These are phyloP conservation scores for Fagopyrum homotropicum DNA, from an alignment of 148 eudicot genomes.

Conservation along the genomic window DNA sequence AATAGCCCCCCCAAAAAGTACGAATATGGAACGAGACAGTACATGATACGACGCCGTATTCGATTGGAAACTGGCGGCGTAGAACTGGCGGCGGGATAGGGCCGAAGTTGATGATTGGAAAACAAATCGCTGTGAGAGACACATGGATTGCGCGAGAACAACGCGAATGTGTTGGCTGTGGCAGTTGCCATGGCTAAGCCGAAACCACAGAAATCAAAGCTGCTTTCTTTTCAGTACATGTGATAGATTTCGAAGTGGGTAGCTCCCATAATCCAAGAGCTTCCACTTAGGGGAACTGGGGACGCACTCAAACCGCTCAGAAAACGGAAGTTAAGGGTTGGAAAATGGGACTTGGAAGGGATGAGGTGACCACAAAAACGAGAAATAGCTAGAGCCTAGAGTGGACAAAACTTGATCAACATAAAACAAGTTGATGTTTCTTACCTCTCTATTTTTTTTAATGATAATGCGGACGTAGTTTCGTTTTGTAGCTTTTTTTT, in stretches of 20 bases:
- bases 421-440: too few relatives aligned
- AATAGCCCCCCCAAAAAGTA: not conserved
- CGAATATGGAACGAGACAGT: not conserved
- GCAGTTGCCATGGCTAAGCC: conserved; percentile 8
- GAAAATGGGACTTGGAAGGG: not conserved
- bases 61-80: conserved; percentile 11
- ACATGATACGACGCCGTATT: conserved; percentile 29
- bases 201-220: conserved; percentile 3
- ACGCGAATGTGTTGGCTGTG: conserved; percentile 9
- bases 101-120: conserved; percentile 14
- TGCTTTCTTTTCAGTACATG: not conserved
- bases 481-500: too few relatives aligned
- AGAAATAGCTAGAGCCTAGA: not conserved
- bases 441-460: too few relatives aligned
- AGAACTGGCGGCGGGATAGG: conserved; percentile 16
- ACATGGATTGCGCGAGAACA: not conserved
- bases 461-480: too few relatives aligned
- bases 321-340: not conserved
- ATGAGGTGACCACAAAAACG: not conserved
- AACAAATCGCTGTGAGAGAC: conserved; percentile 25
- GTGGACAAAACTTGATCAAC: not conserved
- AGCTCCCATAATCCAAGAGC: not conserved
- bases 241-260: not conserved
- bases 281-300: not conserved
- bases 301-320: not conserved